Evolutionary conservation across 2,329 filamentous ascomycete genomes (phyloP).

Genomic region (Aspergillus neotritici): DNA sequence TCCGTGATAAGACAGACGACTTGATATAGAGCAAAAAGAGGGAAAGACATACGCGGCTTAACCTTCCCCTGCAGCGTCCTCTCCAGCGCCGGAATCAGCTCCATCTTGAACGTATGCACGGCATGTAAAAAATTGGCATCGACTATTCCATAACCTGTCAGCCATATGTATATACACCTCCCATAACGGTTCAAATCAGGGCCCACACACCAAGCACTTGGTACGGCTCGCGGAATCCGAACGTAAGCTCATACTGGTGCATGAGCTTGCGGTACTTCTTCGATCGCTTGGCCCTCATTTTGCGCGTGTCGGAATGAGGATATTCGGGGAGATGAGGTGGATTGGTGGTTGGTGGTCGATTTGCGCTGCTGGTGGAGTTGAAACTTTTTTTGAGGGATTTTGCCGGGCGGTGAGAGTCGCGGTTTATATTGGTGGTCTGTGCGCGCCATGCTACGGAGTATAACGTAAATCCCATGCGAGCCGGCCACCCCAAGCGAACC

Average conservation of each 20-base stretch:
- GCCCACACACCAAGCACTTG: constrained; percentile 65
- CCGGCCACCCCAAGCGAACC: no score
- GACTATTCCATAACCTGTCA: constrained; percentile 45
- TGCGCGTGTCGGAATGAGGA: constrained; percentile 26
- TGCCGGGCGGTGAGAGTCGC: constrained; percentile 31
- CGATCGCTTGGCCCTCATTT: constrained; percentile 62
- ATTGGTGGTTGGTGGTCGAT: constrained; percentile 7
- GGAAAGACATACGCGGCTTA: constrained; percentile 61
- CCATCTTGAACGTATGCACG: constrained; percentile 80
- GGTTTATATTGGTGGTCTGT: constrained; percentile 24
- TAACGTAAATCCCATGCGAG: no score
- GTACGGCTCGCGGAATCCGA: constrained; percentile 89
- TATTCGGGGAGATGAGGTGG: constrained; percentile 3
- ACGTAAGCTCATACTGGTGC: constrained; percentile 80
- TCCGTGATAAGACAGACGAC: neutral
- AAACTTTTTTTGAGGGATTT: constrained; percentile 29
- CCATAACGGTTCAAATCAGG: constrained; percentile 6
- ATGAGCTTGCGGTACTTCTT: constrained; percentile 87
- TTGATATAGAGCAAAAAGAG: neutral
- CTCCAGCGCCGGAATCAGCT: constrained; percentile 69
- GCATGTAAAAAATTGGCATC: constrained; percentile 82
- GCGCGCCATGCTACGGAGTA: constrained; percentile 7
- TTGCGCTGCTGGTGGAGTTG: constrained; percentile 12
- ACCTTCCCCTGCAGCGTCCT: constrained; percentile 80
- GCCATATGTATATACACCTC: constrained; percentile 11